Percentiles rank a stretch among this genome's conserved stretches.
Conservation (phyloP, 208 protist species). For the Acanthamoeba divionensis region DNA sequence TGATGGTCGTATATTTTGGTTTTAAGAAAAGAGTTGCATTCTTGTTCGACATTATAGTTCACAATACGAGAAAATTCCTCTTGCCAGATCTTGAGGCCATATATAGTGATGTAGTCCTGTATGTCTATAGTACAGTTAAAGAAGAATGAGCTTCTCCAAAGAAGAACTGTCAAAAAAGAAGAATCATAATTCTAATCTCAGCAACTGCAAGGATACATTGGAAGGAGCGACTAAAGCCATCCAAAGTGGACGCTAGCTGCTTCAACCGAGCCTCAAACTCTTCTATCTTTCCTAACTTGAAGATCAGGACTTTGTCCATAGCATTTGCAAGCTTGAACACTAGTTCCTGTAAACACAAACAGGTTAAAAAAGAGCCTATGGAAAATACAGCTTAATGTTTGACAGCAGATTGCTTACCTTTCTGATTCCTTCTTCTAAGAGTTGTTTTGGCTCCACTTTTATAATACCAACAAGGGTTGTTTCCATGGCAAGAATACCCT, state of each 20-base stretch:
- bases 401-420: conserved; percentile 70
- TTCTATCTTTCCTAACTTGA: conserved; percentile 72
- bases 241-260: conserved; percentile 81
- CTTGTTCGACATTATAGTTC: conserved; percentile 95
- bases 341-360: conserved; percentile 61
- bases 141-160: not conserved
- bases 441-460: conserved; percentile 91
- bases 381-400: not conserved
- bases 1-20: conserved; percentile 86
- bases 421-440: conserved; percentile 96
- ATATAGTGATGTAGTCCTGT: conserved; percentile 96
- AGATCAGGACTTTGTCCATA: conserved; percentile 68
- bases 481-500: conserved; percentile 96
- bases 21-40: conserved; percentile 92
- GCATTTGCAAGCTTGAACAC: conserved; percentile 70
- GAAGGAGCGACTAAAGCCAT: conserved; percentile 90
- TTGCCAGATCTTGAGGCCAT: conserved; percentile 95
- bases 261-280: conserved; percentile 79
- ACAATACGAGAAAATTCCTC: conserved; percentile 95
- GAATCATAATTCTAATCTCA: conserved; percentile 17
- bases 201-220: conserved; percentile 82
- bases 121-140: conserved; percentile 70
- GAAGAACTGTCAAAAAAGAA: not conserved
- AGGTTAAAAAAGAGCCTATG: not conserved
- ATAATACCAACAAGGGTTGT: conserved; percentile 95